Conservation (phyloP, 2,329 filamentous ascomycete genomes). For the Cytospora chrysosperma region DNA sequence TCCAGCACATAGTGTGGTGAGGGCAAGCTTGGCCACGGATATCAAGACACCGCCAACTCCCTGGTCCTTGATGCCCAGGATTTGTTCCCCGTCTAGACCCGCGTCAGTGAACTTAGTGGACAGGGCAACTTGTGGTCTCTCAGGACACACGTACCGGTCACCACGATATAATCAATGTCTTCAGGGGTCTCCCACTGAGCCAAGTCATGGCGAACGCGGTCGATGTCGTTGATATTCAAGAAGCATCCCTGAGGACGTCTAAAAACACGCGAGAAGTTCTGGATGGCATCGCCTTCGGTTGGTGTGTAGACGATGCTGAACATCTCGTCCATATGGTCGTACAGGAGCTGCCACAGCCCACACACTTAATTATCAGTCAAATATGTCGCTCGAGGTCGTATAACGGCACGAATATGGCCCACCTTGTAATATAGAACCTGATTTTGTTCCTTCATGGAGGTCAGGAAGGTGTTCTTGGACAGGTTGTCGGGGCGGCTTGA, state of each 20-base stretch:
- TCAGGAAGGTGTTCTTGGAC: constrained; percentile 86
- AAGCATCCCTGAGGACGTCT: constrained; percentile 79
- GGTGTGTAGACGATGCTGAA: constrained; percentile 89
- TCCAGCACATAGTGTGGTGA: constrained; percentile 84
- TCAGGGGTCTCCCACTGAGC: constrained; percentile 67
- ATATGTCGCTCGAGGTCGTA: fast-evolving
- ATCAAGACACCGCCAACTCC: constrained; percentile 84
- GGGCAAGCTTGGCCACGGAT: constrained; percentile 76
- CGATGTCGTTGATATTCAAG: constrained; percentile 68
- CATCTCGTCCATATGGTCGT: constrained; percentile 82
- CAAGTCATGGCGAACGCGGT: constrained; percentile 64
- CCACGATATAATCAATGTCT: constrained; percentile 85
- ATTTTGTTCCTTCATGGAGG: constrained; percentile 82
- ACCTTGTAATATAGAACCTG: constrained; percentile 78
- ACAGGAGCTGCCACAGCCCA: constrained; percentile 66
- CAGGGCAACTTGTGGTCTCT: not conserved
- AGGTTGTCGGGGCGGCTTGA: constrained; percentile 59
- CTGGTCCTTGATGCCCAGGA: constrained; percentile 86
- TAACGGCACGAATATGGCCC: constrained; percentile 22
- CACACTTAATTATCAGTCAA: not conserved
- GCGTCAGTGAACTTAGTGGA: not conserved
- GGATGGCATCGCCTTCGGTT: constrained; percentile 84
- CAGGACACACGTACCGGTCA: constrained; percentile 60
- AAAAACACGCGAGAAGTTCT: constrained; percentile 78
- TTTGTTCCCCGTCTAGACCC: constrained; percentile 59